Percentiles rank a stretch among this genome's conserved stretches.
Conservation (phyloP, 2,329 filamentous ascomycete species). For the Epichloe festucae region DNA sequence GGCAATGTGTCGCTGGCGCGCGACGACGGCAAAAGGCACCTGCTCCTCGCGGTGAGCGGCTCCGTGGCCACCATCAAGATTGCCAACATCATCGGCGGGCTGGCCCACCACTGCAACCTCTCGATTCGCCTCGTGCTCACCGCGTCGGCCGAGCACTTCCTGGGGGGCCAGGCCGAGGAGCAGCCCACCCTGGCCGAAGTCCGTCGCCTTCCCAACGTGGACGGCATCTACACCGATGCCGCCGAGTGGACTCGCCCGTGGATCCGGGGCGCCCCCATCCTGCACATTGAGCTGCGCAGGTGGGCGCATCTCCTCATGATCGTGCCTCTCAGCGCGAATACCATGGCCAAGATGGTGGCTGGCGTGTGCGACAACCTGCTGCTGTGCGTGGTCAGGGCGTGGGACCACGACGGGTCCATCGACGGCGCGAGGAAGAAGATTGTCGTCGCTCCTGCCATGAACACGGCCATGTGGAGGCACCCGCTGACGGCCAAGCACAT, state of each 20-base stretch:
- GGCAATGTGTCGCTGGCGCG: conserved; percentile 20
- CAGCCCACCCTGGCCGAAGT: conserved; percentile 58
- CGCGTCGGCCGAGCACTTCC: conserved; percentile 58
- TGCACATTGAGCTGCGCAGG: conserved; percentile 79
- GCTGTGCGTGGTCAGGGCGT: conserved; percentile 64
- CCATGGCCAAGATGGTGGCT: conserved; percentile 67
- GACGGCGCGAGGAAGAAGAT: conserved; percentile 48
- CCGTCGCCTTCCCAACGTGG: conserved; percentile 52
- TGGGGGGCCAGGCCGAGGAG: conserved; percentile 62
- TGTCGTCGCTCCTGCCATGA: conserved; percentile 73
- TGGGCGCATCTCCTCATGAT: conserved; percentile 70
- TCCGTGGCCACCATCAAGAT: conserved; percentile 84
- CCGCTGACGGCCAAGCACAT: conserved; percentile 68
- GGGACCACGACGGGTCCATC: conserved; percentile 61
- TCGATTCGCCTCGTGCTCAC: conserved; percentile 83
- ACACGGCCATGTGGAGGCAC: conserved; percentile 81
- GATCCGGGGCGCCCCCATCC: conserved; percentile 63
- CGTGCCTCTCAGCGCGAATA: conserved; percentile 73
- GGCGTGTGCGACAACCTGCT: conserved; percentile 72
- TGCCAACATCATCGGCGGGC: conserved; percentile 48
- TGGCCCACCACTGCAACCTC: conserved; percentile 40
- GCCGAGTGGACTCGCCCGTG: conserved; percentile 75
- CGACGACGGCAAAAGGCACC: conserved; percentile 29
- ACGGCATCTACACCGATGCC: conserved; percentile 68
- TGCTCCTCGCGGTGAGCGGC: conserved; percentile 29